Percentiles rank a stretch among this genome's conserved stretches.
These are phyloP conservation scores for Osmanthus fragrans DNA, from an alignment of 257 asterid genomes.

Conservation along the genomic window DNA sequence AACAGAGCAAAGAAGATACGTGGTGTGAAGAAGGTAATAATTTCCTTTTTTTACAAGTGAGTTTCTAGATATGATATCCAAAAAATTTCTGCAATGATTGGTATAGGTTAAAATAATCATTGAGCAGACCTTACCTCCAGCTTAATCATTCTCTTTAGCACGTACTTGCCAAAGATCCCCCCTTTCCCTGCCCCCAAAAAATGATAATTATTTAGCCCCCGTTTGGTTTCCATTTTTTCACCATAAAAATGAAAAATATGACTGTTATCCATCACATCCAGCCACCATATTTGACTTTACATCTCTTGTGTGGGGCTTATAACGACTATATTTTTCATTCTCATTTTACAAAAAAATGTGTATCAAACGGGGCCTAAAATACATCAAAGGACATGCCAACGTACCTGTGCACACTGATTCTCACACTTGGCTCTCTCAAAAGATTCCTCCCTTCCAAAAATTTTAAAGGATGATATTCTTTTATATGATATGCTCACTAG, in stretches of 20 bases:
- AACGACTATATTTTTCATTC: too few relatives aligned
- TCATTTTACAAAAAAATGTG: too few relatives aligned
- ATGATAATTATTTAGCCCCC: too few relatives aligned
- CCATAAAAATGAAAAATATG: too few relatives aligned
- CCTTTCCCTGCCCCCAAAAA: too few relatives aligned
- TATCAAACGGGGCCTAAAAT: too few relatives aligned
- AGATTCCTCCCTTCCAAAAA: background rate
- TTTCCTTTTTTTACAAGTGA: background rate
- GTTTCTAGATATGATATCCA: background rate
- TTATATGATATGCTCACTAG: background rate
- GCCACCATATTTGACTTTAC: too few relatives aligned
- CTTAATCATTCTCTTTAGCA: background rate
- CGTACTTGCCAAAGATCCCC: too few relatives aligned
- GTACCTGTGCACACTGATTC: background rate
- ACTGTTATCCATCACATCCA: too few relatives aligned
- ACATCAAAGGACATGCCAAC: background rate
- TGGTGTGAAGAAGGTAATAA: conserved; percentile 35
- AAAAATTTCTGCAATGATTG: background rate
- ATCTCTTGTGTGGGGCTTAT: too few relatives aligned
- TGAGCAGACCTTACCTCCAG: background rate
- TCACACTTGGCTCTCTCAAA: background rate
- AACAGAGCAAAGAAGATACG: conserved; percentile 39
- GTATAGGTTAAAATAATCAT: background rate
- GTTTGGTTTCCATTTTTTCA: too few relatives aligned
- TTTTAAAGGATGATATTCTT: background rate